These are phyloP conservation scores for Baeospora myosura DNA, from an alignment of 1,284 basidiomycete species.

Conservation along the genomic window DNA sequence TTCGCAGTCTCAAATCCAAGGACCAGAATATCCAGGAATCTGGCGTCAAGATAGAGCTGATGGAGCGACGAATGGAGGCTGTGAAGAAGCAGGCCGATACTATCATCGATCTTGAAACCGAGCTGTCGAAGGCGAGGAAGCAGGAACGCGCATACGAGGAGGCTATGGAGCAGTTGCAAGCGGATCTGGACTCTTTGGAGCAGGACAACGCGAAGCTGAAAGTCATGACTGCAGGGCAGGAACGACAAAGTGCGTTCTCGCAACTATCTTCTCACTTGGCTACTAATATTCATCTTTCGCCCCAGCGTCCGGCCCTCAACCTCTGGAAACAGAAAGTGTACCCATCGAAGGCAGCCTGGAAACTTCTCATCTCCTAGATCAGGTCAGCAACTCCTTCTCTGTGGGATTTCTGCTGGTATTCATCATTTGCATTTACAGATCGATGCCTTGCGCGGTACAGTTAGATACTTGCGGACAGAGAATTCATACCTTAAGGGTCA, in stretches of 20 bases:
- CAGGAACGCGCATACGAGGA: slow-evolving; percentile 88
- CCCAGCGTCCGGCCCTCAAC: slow-evolving; percentile 42
- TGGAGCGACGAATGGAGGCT: slow-evolving; percentile 87
- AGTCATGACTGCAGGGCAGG: slow-evolving; percentile 50
- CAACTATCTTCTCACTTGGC: neutral
- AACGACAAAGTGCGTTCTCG: slow-evolving; percentile 51
- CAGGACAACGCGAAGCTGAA: slow-evolving; percentile 84
- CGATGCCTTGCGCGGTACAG: slow-evolving; percentile 82
- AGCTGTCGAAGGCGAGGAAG: slow-evolving; percentile 75
- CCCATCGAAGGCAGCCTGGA: slow-evolving; percentile 74
- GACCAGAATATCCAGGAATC: slow-evolving; percentile 89
- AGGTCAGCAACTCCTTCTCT: slow-evolving; percentile 38
- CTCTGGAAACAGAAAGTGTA: slow-evolving; percentile 52
- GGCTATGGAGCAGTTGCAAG: slow-evolving; percentile 87
- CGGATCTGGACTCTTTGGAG: slow-evolving; percentile 81
- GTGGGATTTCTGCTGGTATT: neutral
- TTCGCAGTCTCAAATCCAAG: slow-evolving; percentile 75
- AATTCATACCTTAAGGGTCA: slow-evolving; percentile 89
- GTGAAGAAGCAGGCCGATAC: slow-evolving; percentile 84
- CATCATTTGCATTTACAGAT: slow-evolving; percentile 44
- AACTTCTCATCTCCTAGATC: slow-evolving; percentile 78
- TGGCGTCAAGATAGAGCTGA: slow-evolving; percentile 87
- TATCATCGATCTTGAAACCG: slow-evolving; percentile 74
- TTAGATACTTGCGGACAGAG: slow-evolving; percentile 85
- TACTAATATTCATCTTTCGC: slow-evolving; percentile 10